Percentiles rank a stretch among this genome's conserved stretches.
These are phyloP conservation scores for Metarhizium guizhouense DNA, from an alignment of 2,329 filamentous ascomycete genomes.

Conservation along the genomic window DNA sequence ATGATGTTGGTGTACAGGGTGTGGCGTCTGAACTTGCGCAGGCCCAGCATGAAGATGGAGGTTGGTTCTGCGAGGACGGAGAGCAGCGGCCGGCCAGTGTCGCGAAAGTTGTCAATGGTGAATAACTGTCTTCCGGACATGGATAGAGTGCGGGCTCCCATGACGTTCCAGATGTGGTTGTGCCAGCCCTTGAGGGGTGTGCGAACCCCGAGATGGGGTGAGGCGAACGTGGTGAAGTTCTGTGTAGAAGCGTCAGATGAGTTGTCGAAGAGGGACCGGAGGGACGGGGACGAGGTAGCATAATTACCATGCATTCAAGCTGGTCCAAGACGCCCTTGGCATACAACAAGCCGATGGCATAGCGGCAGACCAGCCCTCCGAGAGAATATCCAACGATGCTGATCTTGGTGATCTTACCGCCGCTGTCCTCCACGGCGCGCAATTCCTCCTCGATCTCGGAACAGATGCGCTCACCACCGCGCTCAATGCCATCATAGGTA, in stretches of 20 bases:
- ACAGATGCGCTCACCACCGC: conserved; percentile 58
- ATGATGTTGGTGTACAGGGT: conserved; percentile 78
- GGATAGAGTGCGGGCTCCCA: conserved; percentile 74
- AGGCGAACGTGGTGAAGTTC: conserved; percentile 92
- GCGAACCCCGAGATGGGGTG: conserved; percentile 71
- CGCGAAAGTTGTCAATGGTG: conserved; percentile 74
- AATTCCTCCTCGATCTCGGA: conserved; percentile 58
- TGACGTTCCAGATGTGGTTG: conserved; percentile 68
- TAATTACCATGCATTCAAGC: conserved; percentile 65
- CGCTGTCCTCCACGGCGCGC: conserved; percentile 45
- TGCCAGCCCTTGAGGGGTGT: conserved; percentile 58
- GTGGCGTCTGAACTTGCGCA: conserved; percentile 66
- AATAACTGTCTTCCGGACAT: conserved; percentile 83
- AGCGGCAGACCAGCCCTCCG: conserved; percentile 78
- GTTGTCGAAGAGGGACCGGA: not conserved
- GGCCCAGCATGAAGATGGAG: conserved; percentile 75
- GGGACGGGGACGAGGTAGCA: not conserved
- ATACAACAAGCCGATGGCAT: conserved; percentile 76
- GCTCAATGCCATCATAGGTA: conserved; percentile 62
- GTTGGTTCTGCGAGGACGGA: conserved; percentile 72
- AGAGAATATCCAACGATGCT: conserved; percentile 87
- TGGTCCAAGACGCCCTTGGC: conserved; percentile 71
- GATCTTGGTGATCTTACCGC: conserved; percentile 68
- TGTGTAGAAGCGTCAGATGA: conserved; percentile 17
- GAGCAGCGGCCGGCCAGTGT: conserved; percentile 72